Evolutionary conservation across 768 basidiomycete species (phyloP), one percentile per base, ranked within the genome.

Genomic region (Agrocybe pediades): DNA sequence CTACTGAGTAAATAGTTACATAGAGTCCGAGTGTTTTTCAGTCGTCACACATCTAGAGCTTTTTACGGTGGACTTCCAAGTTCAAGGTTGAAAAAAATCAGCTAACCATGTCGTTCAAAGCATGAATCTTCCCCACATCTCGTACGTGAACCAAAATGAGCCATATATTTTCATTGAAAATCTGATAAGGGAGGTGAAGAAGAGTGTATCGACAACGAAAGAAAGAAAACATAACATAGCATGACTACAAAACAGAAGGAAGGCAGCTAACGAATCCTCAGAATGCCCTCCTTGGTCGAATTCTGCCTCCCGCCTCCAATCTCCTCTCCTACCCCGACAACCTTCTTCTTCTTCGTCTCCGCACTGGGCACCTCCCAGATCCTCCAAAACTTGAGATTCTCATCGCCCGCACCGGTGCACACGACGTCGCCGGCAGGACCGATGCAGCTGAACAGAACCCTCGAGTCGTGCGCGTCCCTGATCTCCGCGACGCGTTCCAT

Each of bases 311-410:
- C 73, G 16, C 74, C 72, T 33, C 73, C 73, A 25, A 73, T 53
- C 3, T 74, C 72, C 1, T 68, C 72, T 8, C 56, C 69, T 30
- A 70, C 68, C 15, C 57, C 70, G 33, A 70, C 68, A 62, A 74
- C 78, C 63, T 77, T 79, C 73, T 82, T 84, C 74, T 81, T 86
- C 63, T 65, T 75, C 53, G 63, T 60, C 20, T 65, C 68, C 45
- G 71, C 71, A 58, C 71, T 74, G 8, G 73, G 76, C 39, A 78
- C 69, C 45, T 91, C 90, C 90, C 90, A 92, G 33, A 92, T 79
- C 54, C 85, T 83, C 95, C 95, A 96, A 72, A 96, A 96, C 76
- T 98, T 98, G 63, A 98, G 76, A 64, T 95, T 95, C 77, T 98
- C 96, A 65, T 98, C 97, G 0, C 90, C 90, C 1, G 92, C 93